phyloP scores from a whole-genome alignment of 805 yeast genomes.

The Jamesozyma spencerorum region DNA sequence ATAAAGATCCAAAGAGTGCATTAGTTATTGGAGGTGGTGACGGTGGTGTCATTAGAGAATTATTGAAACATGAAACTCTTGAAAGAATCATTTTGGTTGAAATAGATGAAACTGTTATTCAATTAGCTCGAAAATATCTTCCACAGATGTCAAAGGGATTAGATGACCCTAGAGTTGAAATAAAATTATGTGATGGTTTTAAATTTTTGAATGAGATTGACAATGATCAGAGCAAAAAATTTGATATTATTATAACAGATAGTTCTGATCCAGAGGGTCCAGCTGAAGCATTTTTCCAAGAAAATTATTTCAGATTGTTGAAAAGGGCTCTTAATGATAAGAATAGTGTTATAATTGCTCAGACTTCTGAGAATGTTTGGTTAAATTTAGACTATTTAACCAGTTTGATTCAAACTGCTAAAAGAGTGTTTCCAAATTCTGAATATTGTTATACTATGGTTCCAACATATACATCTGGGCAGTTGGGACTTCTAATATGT shows the following conservation, averaged over 20 bases:
- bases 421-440: constrained; percentile 49
- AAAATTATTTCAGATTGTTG: constrained; percentile 62
- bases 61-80: constrained; percentile 61
- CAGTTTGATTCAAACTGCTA: constrained; percentile 40
- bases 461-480: constrained; percentile 86
- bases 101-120: constrained; percentile 76
- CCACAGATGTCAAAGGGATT: constrained; percentile 70
- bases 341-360: constrained; percentile 65
- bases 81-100: constrained; percentile 73
- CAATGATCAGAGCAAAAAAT: constrained; percentile 36
- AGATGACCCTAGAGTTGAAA: constrained; percentile 52
- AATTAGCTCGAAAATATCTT: constrained; percentile 58
- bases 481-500: constrained; percentile 69
- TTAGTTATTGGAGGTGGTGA: constrained; percentile 94
- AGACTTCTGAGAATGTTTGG: constrained; percentile 71
- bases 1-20: constrained; percentile 63
- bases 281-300: constrained; percentile 80
- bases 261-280: constrained; percentile 96
- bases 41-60: constrained; percentile 88
- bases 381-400: constrained; percentile 47
- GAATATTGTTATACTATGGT: constrained; percentile 70
- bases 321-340: constrained; percentile 50
- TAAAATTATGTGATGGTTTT: constrained; percentile 76
- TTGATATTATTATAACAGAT: constrained; percentile 82
- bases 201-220: constrained; percentile 45